phyloP scores from a whole-genome alignment of 164 flowering plant genomes.

The Vitis rotundifolia region DNA sequence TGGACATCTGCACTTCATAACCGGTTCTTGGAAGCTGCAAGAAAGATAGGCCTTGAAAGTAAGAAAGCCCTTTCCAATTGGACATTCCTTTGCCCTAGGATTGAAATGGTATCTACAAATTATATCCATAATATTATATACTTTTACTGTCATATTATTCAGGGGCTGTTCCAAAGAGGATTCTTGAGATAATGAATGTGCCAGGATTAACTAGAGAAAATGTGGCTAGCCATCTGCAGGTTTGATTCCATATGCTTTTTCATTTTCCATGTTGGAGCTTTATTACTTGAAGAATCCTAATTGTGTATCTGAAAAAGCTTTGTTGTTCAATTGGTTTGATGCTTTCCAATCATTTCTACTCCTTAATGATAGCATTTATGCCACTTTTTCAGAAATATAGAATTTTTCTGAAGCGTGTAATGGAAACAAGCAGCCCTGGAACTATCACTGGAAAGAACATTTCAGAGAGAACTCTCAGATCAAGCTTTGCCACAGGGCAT shows the following conservation, averaged over 20 bases:
- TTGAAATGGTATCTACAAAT: too few relatives aligned
- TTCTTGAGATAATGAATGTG: slow-evolving; percentile 17
- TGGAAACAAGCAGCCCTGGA: slow-evolving; percentile 3
- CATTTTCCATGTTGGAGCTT: too few relatives aligned
- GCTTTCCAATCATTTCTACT: too few relatives aligned
- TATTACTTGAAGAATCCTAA: too few relatives aligned
- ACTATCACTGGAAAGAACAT: not conserved
- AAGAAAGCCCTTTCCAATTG: not conserved
- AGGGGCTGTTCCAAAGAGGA: slow-evolving; percentile 19
- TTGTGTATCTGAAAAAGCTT: too few relatives aligned
- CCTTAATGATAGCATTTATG: too few relatives aligned
- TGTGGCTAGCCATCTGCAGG: slow-evolving; percentile 21
- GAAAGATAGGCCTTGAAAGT: slow-evolving; percentile 7
- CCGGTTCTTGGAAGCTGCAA: slow-evolving; percentile 14
- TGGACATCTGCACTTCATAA: slow-evolving; percentile 12
- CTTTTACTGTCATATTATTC: not conserved
- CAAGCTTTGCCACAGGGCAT: slow-evolving; percentile 22
- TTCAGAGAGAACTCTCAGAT: slow-evolving; percentile 8
- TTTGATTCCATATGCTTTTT: not conserved
- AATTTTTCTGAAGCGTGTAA: slow-evolving; percentile 25
- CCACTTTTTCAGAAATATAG: slow-evolving; percentile 31
- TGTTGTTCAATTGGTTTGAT: too few relatives aligned
- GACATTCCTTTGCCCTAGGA: too few relatives aligned
- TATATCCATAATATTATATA: too few relatives aligned
- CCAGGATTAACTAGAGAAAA: slow-evolving; percentile 12